phyloP scores from a whole-genome alignment of 2,329 filamentous ascomycete species.

The Exophiala spinifera region DNA sequence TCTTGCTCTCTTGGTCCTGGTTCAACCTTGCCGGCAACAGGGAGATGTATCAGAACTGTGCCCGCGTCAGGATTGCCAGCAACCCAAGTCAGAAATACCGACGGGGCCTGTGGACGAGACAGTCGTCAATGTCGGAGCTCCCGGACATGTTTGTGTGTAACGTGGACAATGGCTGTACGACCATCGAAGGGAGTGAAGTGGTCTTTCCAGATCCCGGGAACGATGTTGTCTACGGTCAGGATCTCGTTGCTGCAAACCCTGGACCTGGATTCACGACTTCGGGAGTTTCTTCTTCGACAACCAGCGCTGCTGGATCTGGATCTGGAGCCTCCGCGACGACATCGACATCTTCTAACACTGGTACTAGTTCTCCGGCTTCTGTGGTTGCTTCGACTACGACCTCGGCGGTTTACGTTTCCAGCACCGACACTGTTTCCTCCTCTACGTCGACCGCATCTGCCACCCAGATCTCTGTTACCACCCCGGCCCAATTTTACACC shows the following conservation, averaged over 20 bases:
- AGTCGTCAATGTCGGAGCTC: conserved; percentile 50
- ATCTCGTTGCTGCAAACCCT: conserved; percentile 23
- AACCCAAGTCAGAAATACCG: conserved; percentile 8
- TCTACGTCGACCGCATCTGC: background rate
- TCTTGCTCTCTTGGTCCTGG: conserved; percentile 73
- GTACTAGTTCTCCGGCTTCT: background rate
- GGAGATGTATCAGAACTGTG: conserved; percentile 87
- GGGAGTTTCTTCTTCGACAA: background rate
- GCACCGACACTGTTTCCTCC: background rate
- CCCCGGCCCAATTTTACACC: no score
- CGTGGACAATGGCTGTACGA: conserved; percentile 58
- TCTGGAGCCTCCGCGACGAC: background rate
- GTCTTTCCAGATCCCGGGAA: conserved; percentile 65
- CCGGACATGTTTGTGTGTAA: conserved; percentile 72
- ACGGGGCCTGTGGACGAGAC: conserved; percentile 15
- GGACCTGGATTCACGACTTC: conserved; percentile 15
- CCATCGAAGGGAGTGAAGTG: conserved; percentile 56
- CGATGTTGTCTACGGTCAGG: conserved; percentile 44
- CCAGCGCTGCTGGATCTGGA: background rate
- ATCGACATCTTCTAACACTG: background rate
- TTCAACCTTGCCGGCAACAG: conserved; percentile 74
- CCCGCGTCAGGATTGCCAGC: conserved; percentile 60
- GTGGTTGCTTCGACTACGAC: background rate
- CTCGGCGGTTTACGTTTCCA: background rate
- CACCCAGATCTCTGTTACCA: background rate